Percentiles rank a stretch among this genome's conserved stretches.
phyloP scores from a whole-genome alignment of 805 yeast species.

The Ogataea siamensis region DNA sequence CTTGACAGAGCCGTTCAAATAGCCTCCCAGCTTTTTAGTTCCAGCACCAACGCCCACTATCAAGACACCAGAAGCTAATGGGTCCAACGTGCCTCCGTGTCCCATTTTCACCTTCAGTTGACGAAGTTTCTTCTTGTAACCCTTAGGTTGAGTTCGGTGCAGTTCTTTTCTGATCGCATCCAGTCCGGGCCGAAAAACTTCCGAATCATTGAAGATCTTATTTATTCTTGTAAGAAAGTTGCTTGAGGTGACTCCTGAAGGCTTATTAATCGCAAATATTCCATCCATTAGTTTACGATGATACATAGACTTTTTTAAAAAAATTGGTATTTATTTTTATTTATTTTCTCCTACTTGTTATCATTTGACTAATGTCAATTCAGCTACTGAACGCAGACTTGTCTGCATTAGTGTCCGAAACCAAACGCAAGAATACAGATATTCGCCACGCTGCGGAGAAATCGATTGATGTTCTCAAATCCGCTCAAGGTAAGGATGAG shows the following conservation, averaged over 20 bases:
- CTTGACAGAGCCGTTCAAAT: constrained; percentile 72
- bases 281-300: constrained; percentile 67
- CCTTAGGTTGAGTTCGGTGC: constrained; percentile 41
- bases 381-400: constrained; percentile 58
- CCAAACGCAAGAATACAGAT: constrained; percentile 70
- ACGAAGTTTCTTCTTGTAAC: constrained; percentile 50
- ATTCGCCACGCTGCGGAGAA: constrained; percentile 56
- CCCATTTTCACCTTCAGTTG: constrained; percentile 81
- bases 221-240: constrained; percentile 69
- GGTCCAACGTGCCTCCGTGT: constrained; percentile 97
- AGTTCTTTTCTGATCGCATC: constrained; percentile 48
- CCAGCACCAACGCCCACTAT: constrained; percentile 93
- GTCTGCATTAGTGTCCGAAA: constrained; percentile 57
- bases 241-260: constrained; percentile 79
- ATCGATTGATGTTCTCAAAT: constrained; percentile 46
- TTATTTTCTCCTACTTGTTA: constrained; percentile 12
- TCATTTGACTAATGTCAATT: constrained; percentile 6
- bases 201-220: constrained; percentile 55
- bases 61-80: constrained; percentile 90
- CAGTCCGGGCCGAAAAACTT: constrained; percentile 54
- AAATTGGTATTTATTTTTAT: constrained; percentile 5
- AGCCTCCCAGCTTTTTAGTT: constrained; percentile 74
- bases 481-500: constrained; percentile 21
- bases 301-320: constrained; percentile 5
- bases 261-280: constrained; percentile 87